Evolutionary conservation across 805 yeast species (phyloP), one percentile per base, ranked within the genome.

Genomic region (Saturnispora sekii): DNA sequence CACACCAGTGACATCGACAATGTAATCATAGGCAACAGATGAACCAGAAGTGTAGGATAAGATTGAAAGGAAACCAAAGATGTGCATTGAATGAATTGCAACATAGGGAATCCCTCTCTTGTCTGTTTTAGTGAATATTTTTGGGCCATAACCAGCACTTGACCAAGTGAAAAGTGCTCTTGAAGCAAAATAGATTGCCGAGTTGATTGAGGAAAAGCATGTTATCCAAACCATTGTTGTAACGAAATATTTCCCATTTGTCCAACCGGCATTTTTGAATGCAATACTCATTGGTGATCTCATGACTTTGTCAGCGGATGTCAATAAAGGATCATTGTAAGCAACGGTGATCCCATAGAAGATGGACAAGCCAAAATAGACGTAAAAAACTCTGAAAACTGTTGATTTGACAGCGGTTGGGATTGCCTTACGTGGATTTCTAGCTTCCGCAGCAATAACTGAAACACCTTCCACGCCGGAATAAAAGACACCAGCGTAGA

Each of bases 161-260:
- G 87, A 79, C 69, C 81, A 70, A 44, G 74, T 77, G 50, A 81
- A 75, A 11, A 82, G 65, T 1, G 86, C 73, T 59, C 89, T 68
- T 3, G 85, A 76, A 10, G 84, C 85, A 59, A 81, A 71, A 59
- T 76, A 82, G 43, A 81, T 76, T 32, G 83, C 74, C 35, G 83
- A 72, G 62, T 82, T 82, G 55, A 81, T 76, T 5, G 89, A 84
- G 30, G 84, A 77, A 36, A 83, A 60, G 53, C 84, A 76, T 2
- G 83, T 79, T 11, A 79, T 56, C 47, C 80, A 63, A 49, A 82
- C 73, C 53, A 83, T 73, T 0, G 86, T 77, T 50, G 79, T 78
- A 51, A 78, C 66, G 49, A 79, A 67, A 53, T 80, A 74, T 8
- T 73, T 66, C 9, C 72, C 67, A n/a, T 61, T 64, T 32, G 62